Conservation (phyloP, 495 filamentous ascomycete genomes). For the Penicillium diatomitis region DNA sequence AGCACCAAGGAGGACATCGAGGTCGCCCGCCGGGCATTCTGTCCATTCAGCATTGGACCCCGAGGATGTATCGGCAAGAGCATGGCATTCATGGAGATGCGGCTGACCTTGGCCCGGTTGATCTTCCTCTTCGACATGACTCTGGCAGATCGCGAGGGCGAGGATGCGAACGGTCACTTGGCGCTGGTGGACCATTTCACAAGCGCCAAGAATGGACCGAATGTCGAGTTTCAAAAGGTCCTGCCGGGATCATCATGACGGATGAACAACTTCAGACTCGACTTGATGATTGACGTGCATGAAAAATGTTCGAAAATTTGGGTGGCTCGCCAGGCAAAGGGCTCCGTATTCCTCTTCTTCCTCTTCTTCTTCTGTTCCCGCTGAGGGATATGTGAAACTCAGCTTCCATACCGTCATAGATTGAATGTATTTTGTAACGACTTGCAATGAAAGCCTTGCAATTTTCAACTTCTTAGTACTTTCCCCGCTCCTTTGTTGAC, state of each 20-base stretch:
- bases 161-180: constrained; percentile 34
- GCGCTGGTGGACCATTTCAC: constrained; percentile 41
- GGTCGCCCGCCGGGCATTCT: constrained; percentile 37
- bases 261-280: no score
- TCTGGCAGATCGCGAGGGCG: constrained; percentile 29
- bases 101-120: constrained; percentile 40
- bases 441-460: no score
- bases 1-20: constrained; percentile 31
- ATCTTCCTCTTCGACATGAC: constrained; percentile 40
- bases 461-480: no score
- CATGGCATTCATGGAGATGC: constrained; percentile 48
- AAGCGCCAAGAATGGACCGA: constrained; percentile 36
- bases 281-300: no score
- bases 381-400: no score
- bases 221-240: constrained; percentile 27
- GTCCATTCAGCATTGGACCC: constrained; percentile 48
- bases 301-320: no score
- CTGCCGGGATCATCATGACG: not conserved
- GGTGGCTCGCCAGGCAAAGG: no score
- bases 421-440: no score
- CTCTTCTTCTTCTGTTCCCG: no score
- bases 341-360: no score
- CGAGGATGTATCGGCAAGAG: constrained; percentile 50
- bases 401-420: no score
- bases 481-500: no score